A percentile compares a stretch with the other conserved stretches of the same genome.
These are phyloP conservation scores for Phytopythium delawarense DNA, from an alignment of 352 stramenopile genomes.

Conservation along the genomic window DNA sequence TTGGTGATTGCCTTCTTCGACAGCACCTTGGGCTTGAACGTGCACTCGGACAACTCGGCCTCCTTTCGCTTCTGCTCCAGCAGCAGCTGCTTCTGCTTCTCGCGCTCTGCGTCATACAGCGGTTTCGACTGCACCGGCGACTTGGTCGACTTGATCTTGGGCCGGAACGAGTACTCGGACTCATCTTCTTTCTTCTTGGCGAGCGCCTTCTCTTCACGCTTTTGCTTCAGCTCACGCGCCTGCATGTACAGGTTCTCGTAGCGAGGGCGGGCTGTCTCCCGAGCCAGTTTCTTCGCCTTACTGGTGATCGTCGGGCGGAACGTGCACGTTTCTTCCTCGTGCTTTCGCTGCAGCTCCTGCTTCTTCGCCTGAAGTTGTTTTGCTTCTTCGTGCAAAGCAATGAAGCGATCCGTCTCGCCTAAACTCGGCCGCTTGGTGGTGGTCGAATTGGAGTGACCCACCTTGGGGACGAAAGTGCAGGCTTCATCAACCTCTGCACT, in stretches of 20 bases:
- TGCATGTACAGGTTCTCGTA: conserved; percentile 80
- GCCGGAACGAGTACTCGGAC: conserved; percentile 73
- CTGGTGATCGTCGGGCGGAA: conserved; percentile 69
- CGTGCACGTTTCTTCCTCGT: conserved; percentile 46
- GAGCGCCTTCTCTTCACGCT: conserved; percentile 62
- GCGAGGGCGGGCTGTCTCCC: conserved; percentile 29
- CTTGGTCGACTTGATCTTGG: conserved; percentile 65
- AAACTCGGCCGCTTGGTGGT: conserved; percentile 29
- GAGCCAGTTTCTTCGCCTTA: conserved; percentile 48
- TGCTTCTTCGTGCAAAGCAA: conserved; percentile 45
- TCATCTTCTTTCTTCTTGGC: conserved; percentile 49
- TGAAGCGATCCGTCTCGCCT: conserved; percentile 32
- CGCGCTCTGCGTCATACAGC: conserved; percentile 65
- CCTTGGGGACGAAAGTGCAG: conserved; percentile 55
- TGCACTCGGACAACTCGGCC: conserved; percentile 55
- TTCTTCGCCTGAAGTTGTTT: conserved; percentile 51
- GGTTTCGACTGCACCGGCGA: conserved; percentile 48
- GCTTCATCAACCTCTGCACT: conserved; percentile 47
- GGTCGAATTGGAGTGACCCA: conserved; percentile 24
- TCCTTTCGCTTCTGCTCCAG: conserved; percentile 74
- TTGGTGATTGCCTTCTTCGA: conserved; percentile 39
- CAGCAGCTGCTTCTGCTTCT: conserved; percentile 64
- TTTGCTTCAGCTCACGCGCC: conserved; percentile 57
- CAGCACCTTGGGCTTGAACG: conserved; percentile 62
- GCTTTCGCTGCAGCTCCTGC: conserved; percentile 47